Evolutionary conservation across 306 rosid species (phyloP).

Genomic region (Vicia sativa): DNA sequence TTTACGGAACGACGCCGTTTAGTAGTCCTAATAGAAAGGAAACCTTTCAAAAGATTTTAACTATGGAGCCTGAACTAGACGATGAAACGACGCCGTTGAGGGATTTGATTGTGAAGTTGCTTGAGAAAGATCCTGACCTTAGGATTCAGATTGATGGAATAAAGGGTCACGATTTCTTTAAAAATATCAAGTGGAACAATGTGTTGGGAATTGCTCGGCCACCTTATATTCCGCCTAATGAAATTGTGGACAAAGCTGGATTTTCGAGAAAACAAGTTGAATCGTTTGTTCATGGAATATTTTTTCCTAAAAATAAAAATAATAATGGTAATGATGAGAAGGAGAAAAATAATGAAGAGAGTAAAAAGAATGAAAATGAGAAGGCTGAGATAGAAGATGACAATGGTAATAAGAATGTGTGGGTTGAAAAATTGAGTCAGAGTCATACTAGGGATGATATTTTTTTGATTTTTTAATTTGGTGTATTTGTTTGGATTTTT

Average conservation of each 20-base stretch:
- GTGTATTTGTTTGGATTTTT: not conserved
- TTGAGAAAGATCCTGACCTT: conserved; percentile 64
- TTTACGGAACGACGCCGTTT: conserved; percentile 80
- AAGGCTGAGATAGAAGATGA: conserved; percentile 2
- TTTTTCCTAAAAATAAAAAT: conserved; percentile 37
- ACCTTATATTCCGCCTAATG: conserved; percentile 66
- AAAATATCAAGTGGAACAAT: conserved; percentile 58
- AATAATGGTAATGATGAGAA: not conserved
- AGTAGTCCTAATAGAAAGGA: conserved; percentile 67
- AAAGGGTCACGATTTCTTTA: conserved; percentile 72
- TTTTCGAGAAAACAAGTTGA: conserved; percentile 52
- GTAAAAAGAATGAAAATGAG: not conserved
- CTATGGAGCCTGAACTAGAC: conserved; percentile 45
- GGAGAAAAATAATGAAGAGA: not conserved
- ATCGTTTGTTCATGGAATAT: conserved; percentile 58
- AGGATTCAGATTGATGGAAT: conserved; percentile 65
- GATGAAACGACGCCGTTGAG: conserved; percentile 63
- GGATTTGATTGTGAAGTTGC: conserved; percentile 59
- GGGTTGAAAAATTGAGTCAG: conserved; percentile 44
- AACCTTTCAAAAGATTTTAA: conserved; percentile 63
- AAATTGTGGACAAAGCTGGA: conserved; percentile 39
- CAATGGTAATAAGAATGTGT: conserved; percentile 31
- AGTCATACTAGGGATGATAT: conserved; percentile 28
- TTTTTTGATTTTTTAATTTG: conserved; percentile 53
- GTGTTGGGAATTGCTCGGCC: conserved; percentile 63